phyloP scores from a whole-genome alignment of 805 yeast species.

The Myxozyma vanderwaltii region DNA sequence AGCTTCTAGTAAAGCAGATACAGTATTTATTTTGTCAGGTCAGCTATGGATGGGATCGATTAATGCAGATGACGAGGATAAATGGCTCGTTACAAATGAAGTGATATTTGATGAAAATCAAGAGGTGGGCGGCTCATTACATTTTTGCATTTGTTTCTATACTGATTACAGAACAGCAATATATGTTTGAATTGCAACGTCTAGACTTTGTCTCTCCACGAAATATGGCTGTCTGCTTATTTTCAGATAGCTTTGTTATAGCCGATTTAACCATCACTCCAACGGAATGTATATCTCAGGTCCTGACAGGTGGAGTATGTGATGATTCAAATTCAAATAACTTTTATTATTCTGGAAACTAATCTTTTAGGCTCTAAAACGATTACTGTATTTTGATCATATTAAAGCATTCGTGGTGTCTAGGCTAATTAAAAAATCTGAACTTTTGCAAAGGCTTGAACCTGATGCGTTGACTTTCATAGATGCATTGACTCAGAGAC shows the following conservation, averaged over 20 bases:
- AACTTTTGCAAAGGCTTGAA: neutral
- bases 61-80: neutral
- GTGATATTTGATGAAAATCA: slow-evolving; percentile 16
- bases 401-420: slow-evolving; percentile 21
- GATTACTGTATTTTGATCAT: slow-evolving; percentile 13
- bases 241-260: slow-evolving; percentile 7
- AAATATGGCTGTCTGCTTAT: neutral
- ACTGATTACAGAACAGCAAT: neutral
- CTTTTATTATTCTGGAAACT: neutral
- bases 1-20: neutral
- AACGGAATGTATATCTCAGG: slow-evolving; percentile 11
- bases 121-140: slow-evolving; percentile 1
- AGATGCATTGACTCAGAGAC: slow-evolving; percentile 12
- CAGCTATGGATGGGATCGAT: slow-evolving; percentile 11
- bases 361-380: slow-evolving; percentile 8
- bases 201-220: neutral
- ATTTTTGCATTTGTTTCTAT: neutral
- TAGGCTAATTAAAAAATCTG: neutral
- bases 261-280: slow-evolving; percentile 13
- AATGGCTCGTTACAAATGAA: slow-evolving; percentile 11
- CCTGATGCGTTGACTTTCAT: slow-evolving; percentile 9
- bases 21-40: slow-evolving; percentile 21
- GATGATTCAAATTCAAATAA: neutral
- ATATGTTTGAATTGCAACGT: neutral
- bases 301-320: neutral